phyloP scores from a whole-genome alignment of 495 filamentous ascomycete species.

The Xylaria scruposa region DNA sequence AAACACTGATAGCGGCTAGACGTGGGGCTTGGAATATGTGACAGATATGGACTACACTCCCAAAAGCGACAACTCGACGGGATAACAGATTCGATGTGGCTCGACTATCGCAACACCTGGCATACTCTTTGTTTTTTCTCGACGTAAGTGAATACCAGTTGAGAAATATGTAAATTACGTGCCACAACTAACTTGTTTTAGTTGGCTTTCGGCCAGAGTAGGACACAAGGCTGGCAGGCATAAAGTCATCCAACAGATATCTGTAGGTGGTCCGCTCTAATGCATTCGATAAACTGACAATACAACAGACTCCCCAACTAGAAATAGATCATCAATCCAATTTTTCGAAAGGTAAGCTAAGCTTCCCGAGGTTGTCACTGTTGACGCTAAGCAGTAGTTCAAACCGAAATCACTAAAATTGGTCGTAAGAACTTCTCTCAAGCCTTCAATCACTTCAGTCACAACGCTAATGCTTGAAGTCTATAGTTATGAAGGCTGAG shows the following conservation, averaged over 20 bases:
- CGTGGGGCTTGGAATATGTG: not conserved
- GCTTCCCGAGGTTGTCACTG: too few species aligned
- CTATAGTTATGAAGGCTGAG: constrained; percentile 1
- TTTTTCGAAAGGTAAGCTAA: not conserved
- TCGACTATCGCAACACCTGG: constrained; percentile 9
- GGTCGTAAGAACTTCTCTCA: not conserved
- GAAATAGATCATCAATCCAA: not conserved
- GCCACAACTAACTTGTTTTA: not conserved
- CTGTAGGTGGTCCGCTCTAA: not conserved
- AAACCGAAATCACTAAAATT: constrained; percentile 13
- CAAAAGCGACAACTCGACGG: not conserved
- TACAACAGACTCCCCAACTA: not conserved
- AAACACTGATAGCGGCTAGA: not conserved
- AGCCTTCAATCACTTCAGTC: not conserved
- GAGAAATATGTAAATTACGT: not conserved
- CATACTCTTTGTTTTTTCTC: constrained; percentile 2
- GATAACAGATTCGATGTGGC: not conserved
- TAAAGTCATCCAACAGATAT: not conserved
- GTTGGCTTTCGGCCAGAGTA: constrained; percentile 7
- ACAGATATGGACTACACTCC: constrained; percentile 1
- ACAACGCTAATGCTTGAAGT: not conserved
- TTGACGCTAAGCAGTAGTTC: not conserved
- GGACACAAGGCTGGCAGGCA: not conserved
- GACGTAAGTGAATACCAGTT: not conserved
- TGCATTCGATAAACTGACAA: not conserved